Evolutionary conservation across 176 grass and related monocot genomes (phyloP).

Genomic region (Avena eriantha): DNA sequence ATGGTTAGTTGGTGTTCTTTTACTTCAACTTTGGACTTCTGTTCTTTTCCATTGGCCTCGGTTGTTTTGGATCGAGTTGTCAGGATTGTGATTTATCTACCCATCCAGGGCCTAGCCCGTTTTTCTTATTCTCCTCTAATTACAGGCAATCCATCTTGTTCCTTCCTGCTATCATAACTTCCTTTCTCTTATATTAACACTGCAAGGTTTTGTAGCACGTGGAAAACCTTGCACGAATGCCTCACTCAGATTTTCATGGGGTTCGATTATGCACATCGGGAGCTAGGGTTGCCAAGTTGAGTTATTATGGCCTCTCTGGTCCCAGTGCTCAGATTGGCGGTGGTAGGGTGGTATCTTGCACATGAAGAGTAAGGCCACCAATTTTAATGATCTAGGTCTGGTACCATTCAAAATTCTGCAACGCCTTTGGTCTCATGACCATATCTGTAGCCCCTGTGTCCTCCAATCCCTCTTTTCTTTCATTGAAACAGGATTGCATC

Average conservation of each 20-base stretch:
- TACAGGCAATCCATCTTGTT: background rate
- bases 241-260: slow-evolving; percentile 5
- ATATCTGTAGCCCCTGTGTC: background rate
- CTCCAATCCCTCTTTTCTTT: background rate
- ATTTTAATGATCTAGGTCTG: background rate
- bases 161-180: background rate
- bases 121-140: slow-evolving; percentile 10
- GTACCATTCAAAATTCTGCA: background rate
- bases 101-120: background rate
- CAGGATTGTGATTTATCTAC: slow-evolving; percentile 15
- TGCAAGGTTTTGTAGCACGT: slow-evolving; percentile 18
- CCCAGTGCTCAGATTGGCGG: background rate
- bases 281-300: background rate
- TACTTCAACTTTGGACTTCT: background rate
- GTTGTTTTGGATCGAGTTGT: slow-evolving; percentile 24
- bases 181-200: background rate
- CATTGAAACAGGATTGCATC: background rate
- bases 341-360: background rate
- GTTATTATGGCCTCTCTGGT: background rate
- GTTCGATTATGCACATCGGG: background rate
- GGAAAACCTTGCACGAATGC: slow-evolving; percentile 4
- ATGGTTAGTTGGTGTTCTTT: background rate
- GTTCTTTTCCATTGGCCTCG: slow-evolving; percentile 1
- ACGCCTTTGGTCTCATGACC: background rate
- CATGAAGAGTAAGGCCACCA: background rate